Base-by-base conservation (phyloP, 768 basidiomycete species). In the Pleurotus giganteus region DNA sequence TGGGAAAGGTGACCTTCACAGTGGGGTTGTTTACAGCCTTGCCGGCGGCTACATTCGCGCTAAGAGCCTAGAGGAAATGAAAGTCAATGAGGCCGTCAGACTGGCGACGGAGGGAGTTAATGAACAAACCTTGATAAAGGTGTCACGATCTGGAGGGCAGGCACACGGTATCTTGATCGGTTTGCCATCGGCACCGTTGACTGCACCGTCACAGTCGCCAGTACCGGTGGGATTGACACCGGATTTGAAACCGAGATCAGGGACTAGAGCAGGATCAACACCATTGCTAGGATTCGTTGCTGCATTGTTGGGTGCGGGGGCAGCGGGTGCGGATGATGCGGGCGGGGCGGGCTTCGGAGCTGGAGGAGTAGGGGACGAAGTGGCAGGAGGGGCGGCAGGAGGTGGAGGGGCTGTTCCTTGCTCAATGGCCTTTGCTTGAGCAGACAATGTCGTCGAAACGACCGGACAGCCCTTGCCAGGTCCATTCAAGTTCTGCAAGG, bases 401-500 rank as follows among this genome's bases (percentile, higher is more conserved):
- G 27, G 24, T 13, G 46, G 46, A 61, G 47, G 68, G 4, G 46
- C 46, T 2, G 46, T 61, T 1, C 65, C 71, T 46, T 69, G 64
- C 51, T 72, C 67, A 36, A 76, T 70, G 8, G 71, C 72, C 53
- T 68, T 58, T 26, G 67, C 69, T 37, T 75, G 75, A 0, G 74
- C 80, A 23, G 72, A 60, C 61, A 86, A 82, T 2, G 85, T 88
- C 0, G 88, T 86, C 6, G 85, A 77, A 1, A 78, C 79, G 12
- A 80, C 78, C 3, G 88, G 87, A 65, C 86, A 89, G 11, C 87
- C 89, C 4, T 75, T 66, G 32, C 88, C 89, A 0, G 84, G 74
- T 1, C 87, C 88, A 47, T 76, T 72, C 34, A 90, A 66, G 66
- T 90, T 91, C 71, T 91, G 89, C n/a, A 90, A 71, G 5, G 88